Percentiles rank a stretch among this genome's conserved stretches.
phyloP scores from a whole-genome alignment of 2,329 filamentous ascomycete genomes.

The Pleoardoris graminearum region DNA sequence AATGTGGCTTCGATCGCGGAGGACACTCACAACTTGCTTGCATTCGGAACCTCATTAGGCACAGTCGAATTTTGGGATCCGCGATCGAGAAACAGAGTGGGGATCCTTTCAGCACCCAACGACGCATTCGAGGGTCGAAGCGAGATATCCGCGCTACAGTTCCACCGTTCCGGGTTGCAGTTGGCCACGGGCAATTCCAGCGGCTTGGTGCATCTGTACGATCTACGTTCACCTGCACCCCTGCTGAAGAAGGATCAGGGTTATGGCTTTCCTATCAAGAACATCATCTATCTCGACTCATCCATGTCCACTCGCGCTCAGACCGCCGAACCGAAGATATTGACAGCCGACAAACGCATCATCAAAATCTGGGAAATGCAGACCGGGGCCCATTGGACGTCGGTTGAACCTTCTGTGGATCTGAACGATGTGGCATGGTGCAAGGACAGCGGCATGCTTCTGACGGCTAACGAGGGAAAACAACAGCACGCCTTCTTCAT shows the following conservation, averaged over 20 bases:
- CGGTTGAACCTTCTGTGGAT: slow-evolving; percentile 91
- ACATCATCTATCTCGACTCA: slow-evolving; percentile 70
- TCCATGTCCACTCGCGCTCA: slow-evolving; percentile 69
- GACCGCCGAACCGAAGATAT: slow-evolving; percentile 69
- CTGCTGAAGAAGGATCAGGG: slow-evolving; percentile 93
- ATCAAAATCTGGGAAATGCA: slow-evolving; percentile 94
- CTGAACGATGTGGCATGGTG: slow-evolving; percentile 94
- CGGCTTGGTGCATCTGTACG: slow-evolving; percentile 87
- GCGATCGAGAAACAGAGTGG: slow-evolving; percentile 78
- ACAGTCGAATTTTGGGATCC: slow-evolving; percentile 98
- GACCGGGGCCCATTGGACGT: slow-evolving; percentile 88
- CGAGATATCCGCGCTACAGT: slow-evolving; percentile 85
- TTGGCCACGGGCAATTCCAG: slow-evolving; percentile 85
- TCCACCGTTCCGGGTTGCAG: slow-evolving; percentile 79
- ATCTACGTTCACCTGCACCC: slow-evolving; percentile 84
- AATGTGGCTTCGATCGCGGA: slow-evolving; percentile 88
- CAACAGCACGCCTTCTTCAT: slow-evolving; percentile 96
- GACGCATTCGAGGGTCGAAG: slow-evolving; percentile 47
- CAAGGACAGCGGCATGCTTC: slow-evolving; percentile 88
- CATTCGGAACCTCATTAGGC: slow-evolving; percentile 92
- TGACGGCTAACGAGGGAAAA: slow-evolving; percentile 95
- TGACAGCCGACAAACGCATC: slow-evolving; percentile 91
- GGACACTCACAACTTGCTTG: slow-evolving; percentile 83
- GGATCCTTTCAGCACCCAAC: slow-evolving; percentile 66
- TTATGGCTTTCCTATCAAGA: slow-evolving; percentile 90